phyloP scores from a whole-genome alignment of 352 stramenopile species.

The Halophytophthora batemanensis region DNA sequence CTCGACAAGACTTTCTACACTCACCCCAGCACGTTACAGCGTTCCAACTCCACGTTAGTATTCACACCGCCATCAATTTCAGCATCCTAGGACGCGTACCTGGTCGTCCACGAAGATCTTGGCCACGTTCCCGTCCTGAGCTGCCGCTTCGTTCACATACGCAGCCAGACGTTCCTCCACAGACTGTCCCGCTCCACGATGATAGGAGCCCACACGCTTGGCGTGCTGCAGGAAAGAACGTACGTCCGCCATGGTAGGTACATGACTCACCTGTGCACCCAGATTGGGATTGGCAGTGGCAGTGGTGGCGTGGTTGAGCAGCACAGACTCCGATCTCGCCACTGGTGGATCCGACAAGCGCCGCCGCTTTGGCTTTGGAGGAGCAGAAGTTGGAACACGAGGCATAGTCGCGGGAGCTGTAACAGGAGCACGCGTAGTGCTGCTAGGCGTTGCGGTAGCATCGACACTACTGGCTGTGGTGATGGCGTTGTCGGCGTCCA shows the following conservation, averaged over 20 bases:
- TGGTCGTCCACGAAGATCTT: conserved; percentile 37
- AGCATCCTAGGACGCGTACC: conserved; percentile 6
- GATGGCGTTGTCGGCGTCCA: conserved; percentile 1
- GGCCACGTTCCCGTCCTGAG: conserved; percentile 24
- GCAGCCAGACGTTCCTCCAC: conserved; percentile 27
- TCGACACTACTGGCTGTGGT: neutral
- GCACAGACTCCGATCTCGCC: neutral
- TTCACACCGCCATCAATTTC: neutral
- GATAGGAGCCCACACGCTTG: conserved; percentile 4
- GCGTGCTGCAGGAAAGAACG: conserved; percentile 19
- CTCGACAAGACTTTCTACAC: conserved; percentile 32
- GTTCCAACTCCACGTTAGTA: neutral
- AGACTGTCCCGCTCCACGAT: conserved; percentile 11
- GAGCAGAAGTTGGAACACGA: neutral
- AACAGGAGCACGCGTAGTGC: neutral
- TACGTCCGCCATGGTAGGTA: conserved; percentile 24
- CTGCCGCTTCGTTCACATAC: conserved; percentile 34
- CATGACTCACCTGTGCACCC: neutral
- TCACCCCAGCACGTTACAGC: too few relatives aligned
- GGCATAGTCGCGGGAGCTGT: neutral
- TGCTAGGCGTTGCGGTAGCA: neutral
- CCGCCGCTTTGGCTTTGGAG: neutral
- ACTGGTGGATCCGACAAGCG: conserved; percentile 1
- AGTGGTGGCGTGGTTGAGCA: too few relatives aligned
- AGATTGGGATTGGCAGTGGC: too few relatives aligned